Percentiles rank a stretch among this genome's conserved stretches.
Conservation (phyloP, 1,139 yeast species). For the Geotrichum bryndzae region DNA sequence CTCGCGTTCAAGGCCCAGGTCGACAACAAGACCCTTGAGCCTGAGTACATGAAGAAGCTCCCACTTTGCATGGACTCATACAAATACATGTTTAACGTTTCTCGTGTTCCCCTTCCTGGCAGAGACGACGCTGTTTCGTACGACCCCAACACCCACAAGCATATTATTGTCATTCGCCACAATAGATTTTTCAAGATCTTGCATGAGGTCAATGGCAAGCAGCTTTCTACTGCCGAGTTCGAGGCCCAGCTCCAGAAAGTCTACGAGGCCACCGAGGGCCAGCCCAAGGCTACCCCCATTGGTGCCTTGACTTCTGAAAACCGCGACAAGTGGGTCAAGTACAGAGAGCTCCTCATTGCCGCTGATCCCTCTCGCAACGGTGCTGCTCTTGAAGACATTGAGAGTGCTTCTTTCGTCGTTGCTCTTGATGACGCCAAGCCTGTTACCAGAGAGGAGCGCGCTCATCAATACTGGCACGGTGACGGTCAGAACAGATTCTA, state of each 20-base stretch:
- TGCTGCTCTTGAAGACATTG: slow-evolving; percentile 59
- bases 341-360: slow-evolving; percentile 52
- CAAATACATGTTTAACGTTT: slow-evolving; percentile 84
- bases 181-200: slow-evolving; percentile 78
- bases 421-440: slow-evolving; percentile 75
- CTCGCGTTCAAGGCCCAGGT: slow-evolving; percentile 37
- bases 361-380: slow-evolving; percentile 47
- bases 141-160: slow-evolving; percentile 54
- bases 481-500: slow-evolving; percentile 84
- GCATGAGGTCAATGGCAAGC: slow-evolving; percentile 48
- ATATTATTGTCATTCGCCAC: slow-evolving; percentile 65
- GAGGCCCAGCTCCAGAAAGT: slow-evolving; percentile 58
- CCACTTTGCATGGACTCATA: slow-evolving; percentile 95
- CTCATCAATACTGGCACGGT: slow-evolving; percentile 91
- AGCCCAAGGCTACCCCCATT: slow-evolving; percentile 48
- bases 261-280: slow-evolving; percentile 42
- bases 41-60: slow-evolving; percentile 72
- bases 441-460: slow-evolving; percentile 74
- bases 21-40: slow-evolving; percentile 42
- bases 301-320: slow-evolving; percentile 81
- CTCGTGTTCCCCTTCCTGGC: slow-evolving; percentile 65
- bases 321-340: slow-evolving; percentile 73
- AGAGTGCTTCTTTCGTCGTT: slow-evolving; percentile 72
- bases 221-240: slow-evolving; percentile 55
- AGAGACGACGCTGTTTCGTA: slow-evolving; percentile 33